Evolutionary conservation across 495 filamentous ascomycete genomes (phyloP).

Genomic region (Talaromyces wortmannii): DNA sequence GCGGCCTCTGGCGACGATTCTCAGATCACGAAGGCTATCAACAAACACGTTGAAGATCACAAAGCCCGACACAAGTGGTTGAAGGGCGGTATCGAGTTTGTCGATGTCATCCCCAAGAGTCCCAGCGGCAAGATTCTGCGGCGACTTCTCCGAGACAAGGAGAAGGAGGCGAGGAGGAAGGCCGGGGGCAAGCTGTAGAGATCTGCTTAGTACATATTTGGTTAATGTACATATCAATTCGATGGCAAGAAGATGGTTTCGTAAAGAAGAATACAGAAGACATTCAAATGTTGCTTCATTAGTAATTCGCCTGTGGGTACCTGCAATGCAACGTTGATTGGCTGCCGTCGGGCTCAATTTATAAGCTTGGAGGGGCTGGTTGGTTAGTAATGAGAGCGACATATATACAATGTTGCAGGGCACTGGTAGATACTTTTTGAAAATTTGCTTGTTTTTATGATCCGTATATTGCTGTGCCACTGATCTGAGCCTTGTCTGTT

Average conservation of each 20-base stretch:
- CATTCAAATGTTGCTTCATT: no score
- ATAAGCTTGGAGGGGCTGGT: constrained; percentile 5
- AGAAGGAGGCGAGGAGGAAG: constrained; percentile 60
- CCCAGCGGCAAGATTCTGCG: constrained; percentile 90
- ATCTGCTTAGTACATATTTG: background rate
- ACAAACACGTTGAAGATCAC: constrained; percentile 71
- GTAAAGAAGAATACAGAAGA: no score
- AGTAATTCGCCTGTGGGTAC: background rate
- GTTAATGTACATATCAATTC: background rate
- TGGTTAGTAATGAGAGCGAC: background rate
- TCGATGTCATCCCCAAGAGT: constrained; percentile 75
- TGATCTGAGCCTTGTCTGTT: no score
- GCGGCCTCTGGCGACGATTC: constrained; percentile 53
- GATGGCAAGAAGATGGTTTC: background rate
- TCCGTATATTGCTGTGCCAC: no score
- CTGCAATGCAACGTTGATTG: background rate
- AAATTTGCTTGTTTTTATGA: no score
- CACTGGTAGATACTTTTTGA: no score
- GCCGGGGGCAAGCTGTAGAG: constrained; percentile 52
- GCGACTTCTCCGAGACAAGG: constrained; percentile 70
- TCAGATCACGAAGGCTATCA: constrained; percentile 54
- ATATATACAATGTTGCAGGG: no score
- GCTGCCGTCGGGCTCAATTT: constrained; percentile 1
- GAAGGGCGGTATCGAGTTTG: constrained; percentile 75
- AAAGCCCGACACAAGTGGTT: constrained; percentile 89